Evolutionary conservation across 2,329 filamentous ascomycete genomes (phyloP), one percentile per base, ranked within the genome.

Genomic region (Botrytis medusae): DNA sequence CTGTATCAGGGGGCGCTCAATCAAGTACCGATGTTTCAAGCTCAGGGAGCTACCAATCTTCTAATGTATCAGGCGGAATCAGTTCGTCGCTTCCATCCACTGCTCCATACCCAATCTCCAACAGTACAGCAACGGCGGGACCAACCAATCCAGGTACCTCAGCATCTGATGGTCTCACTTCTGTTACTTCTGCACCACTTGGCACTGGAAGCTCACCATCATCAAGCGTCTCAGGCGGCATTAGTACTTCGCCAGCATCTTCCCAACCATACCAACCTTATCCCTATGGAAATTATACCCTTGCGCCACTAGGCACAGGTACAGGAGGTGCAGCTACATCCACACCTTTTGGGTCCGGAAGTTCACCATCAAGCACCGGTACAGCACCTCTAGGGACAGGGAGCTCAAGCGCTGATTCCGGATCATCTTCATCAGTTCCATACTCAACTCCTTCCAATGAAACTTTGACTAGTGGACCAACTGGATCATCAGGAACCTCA

Each of bases 91-190:
- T 42, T 20, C n/a, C 42, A 34, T 57, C 32, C 12, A 72, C 75
- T 59, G 74, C 48, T 25, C 75, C 75, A 20, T 76, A 73, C 18
- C 74, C 74, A 48, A 62, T 59, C 40, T 64, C 29, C 18, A 77
- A 77, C 54, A 67, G 54, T 20, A 61, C 75, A 18, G 51, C 40
- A 40, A 54, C 71, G 22, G 68, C 42, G 32, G 67, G 71, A 22
- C 73, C 74, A 20, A 75, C 72, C 18, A 60, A 62, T n/a, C 61
- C 74, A 32, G 59, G 42, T 29, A 48, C 32, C 20, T 69, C 65
- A 5, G 5, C 25, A 22, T 71, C 60, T 42, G 34, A 34, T 18
- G 32, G 16, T 18, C 25, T 64, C 16, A 64, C 34, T 42, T 64
- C 69, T 54, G 29, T 25, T 7, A 51, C 42, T 22, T 71, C 69